Base-by-base conservation (phyloP, 306 rosid species). In the Ochetophila trinervis region DNA sequence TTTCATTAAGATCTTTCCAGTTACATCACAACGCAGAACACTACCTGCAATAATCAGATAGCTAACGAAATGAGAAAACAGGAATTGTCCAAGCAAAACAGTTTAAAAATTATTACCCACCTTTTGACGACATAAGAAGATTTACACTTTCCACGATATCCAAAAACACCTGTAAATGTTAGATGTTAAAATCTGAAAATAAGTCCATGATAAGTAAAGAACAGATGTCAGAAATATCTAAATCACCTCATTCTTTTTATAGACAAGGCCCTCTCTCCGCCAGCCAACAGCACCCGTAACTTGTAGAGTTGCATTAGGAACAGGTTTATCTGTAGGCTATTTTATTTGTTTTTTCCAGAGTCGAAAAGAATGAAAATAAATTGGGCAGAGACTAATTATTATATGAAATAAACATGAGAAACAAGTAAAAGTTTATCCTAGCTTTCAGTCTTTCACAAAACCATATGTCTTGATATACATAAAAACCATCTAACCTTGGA, bases 231-330 rank as follows among this genome's bases (percentile, higher is more conserved):
- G 47, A 36, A 13, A 58, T 40, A 48, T 63, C 40, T 66, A 34
- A 57, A 36, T 72, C 74, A 86, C 94, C 89, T 91, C 91, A 62
- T 91, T 91, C 83, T 91, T 91, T 81, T 91, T 91, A 77, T 91
- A 91, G 42, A 45, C 81, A 67, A 88, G 97, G 74, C 97, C 97
- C 76, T 91, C 97, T 82, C 96, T 86, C 67, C 94, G 85, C 96
- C 97, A 88, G 77, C 97, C 94, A 83, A 91, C 94, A 69, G 97
- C 96, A 37, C 97, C 96, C 0, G 97, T 91, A 69, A 91, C 97
- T 91, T 91, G 96, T 74, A 91, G 85, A 48, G 97, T 91, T 20
- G 97, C 97, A 77, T 88, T 91, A 18, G 97, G 96, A 60, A 91
- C 94, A 70, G 89, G 85, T 73, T 77, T 86, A 74, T 88, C 97